Evolutionary conservation across 2,329 filamentous ascomycete genomes (phyloP), one percentile per base, ranked within the genome.

Genomic region (Oidium heveae): DNA sequence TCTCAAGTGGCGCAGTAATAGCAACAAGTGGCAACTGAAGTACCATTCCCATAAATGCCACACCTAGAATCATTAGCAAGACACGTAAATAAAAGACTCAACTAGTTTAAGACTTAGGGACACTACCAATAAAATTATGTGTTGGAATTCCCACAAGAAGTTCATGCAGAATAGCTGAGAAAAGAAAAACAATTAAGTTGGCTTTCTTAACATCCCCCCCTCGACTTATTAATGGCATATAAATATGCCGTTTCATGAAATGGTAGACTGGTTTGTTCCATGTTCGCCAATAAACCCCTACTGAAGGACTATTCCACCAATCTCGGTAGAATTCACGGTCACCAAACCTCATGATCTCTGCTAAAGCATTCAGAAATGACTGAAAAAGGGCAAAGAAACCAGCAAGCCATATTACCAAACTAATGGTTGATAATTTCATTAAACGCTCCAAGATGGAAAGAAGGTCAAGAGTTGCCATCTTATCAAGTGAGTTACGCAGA

Each of bases 261-360:
- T 87, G 82, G 64, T 94, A 94, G 6, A 98, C 89, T 0, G 91
- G 91, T 66, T 93, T 93, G 70, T 98, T 98, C 91, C 91, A 98
- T 0, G 82, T 84, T 22, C 88, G 80, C 89, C 89, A 95, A 71
- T 98, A 98, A 4, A 75, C 76, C 36, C 88, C 85, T 7, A 96
- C 72, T 59, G 81, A 87, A 55, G 81, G 80, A 59, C 81, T 86
- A 65, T 98, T 98, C 91, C 91, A 98, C 91, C 91, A 98, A 64
- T 94, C 87, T 39, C 85, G 82, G 67, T 98, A 98, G 67, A 98
- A 98, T 54, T 88, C 84, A 33, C 91, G 78, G 66, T 98, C 91
- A 18, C 83, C 91, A 63, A 98, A 98, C 46, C 77, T 75, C 71
- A 86, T 83, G 13, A 96, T 71, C 67, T 98, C 91, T 3, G 89